phyloP scores from a whole-genome alignment of 2,329 filamentous ascomycete species.

The Penicillium sp. region DNA sequence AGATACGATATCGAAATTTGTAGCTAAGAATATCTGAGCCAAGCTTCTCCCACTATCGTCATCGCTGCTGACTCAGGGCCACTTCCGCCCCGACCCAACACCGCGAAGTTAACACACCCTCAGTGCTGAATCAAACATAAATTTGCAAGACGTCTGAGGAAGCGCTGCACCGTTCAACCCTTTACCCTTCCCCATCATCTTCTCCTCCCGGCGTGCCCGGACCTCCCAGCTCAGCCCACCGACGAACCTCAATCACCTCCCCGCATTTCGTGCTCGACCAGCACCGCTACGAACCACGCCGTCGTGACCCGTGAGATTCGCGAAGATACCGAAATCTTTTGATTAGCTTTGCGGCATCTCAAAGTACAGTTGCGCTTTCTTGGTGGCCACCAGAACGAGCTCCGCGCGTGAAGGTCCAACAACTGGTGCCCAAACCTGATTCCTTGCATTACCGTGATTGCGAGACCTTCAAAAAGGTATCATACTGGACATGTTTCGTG shows the following conservation, averaged over 20 bases:
- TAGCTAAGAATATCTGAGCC: slow-evolving; percentile 11
- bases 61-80: slow-evolving; percentile 21
- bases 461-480: slow-evolving; percentile 8
- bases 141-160: background rate
- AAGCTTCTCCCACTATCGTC: slow-evolving; percentile 15
- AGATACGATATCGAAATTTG: slow-evolving; percentile 6
- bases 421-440: slow-evolving; percentile 14
- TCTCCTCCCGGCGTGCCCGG: background rate
- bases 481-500: slow-evolving; percentile 53
- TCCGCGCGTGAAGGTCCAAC: background rate
- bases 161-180: background rate
- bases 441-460: slow-evolving; percentile 3
- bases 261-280: slow-evolving; percentile 20
- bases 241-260: slow-evolving; percentile 15
- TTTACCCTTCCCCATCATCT: background rate
- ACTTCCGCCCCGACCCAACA: slow-evolving; percentile 11
- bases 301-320: background rate
- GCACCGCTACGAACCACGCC: slow-evolving; percentile 4
- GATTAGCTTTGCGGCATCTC: background rate
- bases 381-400: background rate
- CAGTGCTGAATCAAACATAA: background rate
- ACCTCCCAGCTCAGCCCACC: slow-evolving; percentile 1
- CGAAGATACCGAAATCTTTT: background rate
- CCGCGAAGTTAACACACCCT: background rate
- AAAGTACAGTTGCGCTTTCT: background rate